Conservation (phyloP, 805 yeast genomes). For the Kodamaea lidongshanica region DNA sequence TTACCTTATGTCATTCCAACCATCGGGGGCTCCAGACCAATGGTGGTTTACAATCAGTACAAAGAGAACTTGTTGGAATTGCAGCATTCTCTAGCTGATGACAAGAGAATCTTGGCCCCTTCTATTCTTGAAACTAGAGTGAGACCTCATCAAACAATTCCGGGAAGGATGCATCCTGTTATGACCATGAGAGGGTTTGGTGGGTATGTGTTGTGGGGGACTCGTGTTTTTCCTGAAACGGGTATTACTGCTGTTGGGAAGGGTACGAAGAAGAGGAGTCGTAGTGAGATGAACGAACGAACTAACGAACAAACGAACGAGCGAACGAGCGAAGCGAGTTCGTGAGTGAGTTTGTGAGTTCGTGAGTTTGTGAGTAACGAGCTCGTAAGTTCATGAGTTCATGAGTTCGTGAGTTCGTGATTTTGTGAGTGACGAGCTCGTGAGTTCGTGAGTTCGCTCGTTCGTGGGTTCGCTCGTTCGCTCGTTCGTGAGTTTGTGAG, state of each 20-base stretch:
- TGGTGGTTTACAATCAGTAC: slow-evolving; percentile 74
- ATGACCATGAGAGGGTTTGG: slow-evolving; percentile 94
- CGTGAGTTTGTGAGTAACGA: no score
- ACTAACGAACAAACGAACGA: no score
- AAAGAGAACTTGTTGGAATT: slow-evolving; percentile 75
- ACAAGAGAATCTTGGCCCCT: slow-evolving; percentile 74
- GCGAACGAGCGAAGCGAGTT: no score
- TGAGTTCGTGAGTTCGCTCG: no score
- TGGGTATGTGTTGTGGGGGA: slow-evolving; percentile 77
- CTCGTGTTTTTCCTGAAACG: slow-evolving; percentile 67
- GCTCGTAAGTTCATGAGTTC: no score
- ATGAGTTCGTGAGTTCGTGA: no score
- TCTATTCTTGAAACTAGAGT: slow-evolving; percentile 75
- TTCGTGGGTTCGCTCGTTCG: no score
- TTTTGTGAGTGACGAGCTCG: no score
- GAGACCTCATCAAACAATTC: slow-evolving; percentile 83
- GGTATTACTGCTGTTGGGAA: slow-evolving; percentile 65
- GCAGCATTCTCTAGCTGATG: slow-evolving; percentile 60
- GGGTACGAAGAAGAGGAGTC: slow-evolving; percentile 40
- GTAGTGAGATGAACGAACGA: slow-evolving; percentile 4
- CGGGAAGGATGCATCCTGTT: slow-evolving; percentile 89
- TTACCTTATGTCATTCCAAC: slow-evolving; percentile 56
- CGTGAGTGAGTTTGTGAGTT: no score
- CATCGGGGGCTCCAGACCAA: slow-evolving; percentile 79
- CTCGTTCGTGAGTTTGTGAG: no score